Percentiles rank a stretch among this genome's conserved stretches.
phyloP scores from a whole-genome alignment of 2,329 filamentous ascomycete genomes.

The Sclerotinia sclerotiorum region DNA sequence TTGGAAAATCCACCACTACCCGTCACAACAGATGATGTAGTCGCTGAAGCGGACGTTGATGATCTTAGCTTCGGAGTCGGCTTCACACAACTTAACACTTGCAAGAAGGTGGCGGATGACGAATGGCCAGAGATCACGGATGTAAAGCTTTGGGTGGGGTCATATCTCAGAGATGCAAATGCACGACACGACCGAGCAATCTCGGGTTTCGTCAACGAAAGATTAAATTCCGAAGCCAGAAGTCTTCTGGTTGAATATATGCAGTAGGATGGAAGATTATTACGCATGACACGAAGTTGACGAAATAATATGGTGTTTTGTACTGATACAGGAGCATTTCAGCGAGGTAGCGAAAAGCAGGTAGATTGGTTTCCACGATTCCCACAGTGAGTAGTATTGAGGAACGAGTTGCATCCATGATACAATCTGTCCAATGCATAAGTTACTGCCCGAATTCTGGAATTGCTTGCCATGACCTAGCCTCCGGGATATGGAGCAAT shows the following conservation, averaged over 20 bases:
- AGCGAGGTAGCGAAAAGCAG: slow-evolving; percentile 20
- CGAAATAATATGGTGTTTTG: slow-evolving; percentile 18
- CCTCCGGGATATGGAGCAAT: background rate
- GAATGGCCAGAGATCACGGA: slow-evolving; percentile 83
- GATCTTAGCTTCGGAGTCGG: slow-evolving; percentile 93
- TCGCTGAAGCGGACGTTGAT: slow-evolving; percentile 87
- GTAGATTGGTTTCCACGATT: slow-evolving; percentile 23
- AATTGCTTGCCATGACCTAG: background rate
- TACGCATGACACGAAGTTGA: slow-evolving; percentile 12
- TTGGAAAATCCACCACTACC: slow-evolving; percentile 79
- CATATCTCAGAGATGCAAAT: slow-evolving; percentile 70
- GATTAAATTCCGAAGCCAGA: slow-evolving; percentile 62
- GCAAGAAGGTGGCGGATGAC: slow-evolving; percentile 71
- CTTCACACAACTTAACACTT: slow-evolving; percentile 91
- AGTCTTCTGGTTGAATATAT: slow-evolving; percentile 50
- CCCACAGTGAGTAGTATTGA: slow-evolving; percentile 22
- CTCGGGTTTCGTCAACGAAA: slow-evolving; percentile 67
- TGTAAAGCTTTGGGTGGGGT: slow-evolving; percentile 73
- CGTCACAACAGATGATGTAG: slow-evolving; percentile 69
- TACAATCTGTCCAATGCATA: background rate
- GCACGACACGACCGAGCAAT: slow-evolving; percentile 69
- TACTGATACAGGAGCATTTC: slow-evolving; percentile 23
- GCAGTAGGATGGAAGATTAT: slow-evolving; percentile 30
- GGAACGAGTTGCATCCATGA: slow-evolving; percentile 11
- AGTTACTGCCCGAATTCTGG: slow-evolving; percentile 4